Evolutionary conservation across 2,329 filamentous ascomycete genomes (phyloP).

Genomic region (Arachnopeziza araneosa): DNA sequence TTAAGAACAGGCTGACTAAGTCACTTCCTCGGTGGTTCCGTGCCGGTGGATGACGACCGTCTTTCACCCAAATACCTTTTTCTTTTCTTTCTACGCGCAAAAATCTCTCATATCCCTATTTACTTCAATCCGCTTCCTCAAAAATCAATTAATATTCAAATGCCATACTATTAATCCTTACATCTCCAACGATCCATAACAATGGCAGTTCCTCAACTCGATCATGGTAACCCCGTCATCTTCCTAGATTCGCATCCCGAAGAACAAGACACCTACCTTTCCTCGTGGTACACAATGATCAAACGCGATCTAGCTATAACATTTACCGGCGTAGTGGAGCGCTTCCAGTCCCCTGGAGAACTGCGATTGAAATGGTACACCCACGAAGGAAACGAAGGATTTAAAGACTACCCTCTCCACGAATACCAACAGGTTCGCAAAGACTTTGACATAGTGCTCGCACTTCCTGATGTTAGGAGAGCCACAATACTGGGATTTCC

Average conservation of each 20-base stretch:
- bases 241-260: conserved; percentile 27
- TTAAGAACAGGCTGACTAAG: no score
- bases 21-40: no score
- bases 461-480: conserved; percentile 19
- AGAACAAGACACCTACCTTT: conserved; percentile 22
- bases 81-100: no score
- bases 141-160: neutral
- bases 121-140: neutral
- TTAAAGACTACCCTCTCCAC: conserved; percentile 24
- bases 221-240: conserved; percentile 13
- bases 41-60: no score
- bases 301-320: conserved; percentile 20
- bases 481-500: conserved; percentile 24
- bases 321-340: conserved; percentile 23
- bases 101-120: no score
- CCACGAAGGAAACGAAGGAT: conserved; percentile 18
- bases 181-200: neutral
- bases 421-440: conserved; percentile 21
- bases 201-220: neutral
- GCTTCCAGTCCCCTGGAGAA: conserved; percentile 18
- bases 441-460: conserved; percentile 20
- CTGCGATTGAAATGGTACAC: conserved; percentile 25
- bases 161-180: neutral
- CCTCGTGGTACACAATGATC: conserved; percentile 20
- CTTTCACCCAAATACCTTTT: no score